Evolutionary conservation across 345 rosid species (phyloP).

Genomic region (Cardamine occulta): DNA sequence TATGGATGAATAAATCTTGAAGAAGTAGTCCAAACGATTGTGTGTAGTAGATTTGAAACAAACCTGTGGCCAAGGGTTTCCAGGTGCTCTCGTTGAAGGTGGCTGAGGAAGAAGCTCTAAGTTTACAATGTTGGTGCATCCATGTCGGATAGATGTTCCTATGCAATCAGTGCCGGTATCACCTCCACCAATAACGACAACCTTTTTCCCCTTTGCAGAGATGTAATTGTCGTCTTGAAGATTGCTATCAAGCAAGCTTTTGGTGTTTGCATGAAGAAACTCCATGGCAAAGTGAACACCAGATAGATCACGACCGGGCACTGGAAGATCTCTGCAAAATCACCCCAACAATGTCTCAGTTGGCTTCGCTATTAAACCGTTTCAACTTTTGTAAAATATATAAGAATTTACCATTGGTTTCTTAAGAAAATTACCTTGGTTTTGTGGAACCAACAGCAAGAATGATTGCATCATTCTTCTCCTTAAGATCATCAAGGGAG

Average conservation of each 20-base stretch:
- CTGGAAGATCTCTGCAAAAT: constrained; percentile 91
- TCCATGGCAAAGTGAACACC: constrained; percentile 99
- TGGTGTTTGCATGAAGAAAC: constrained; percentile 93
- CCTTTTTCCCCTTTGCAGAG: constrained; percentile 91
- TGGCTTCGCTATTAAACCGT: background rate
- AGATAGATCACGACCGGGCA: constrained; percentile 84
- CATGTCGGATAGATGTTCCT: constrained; percentile 97
- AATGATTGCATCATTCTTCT: constrained; percentile 83
- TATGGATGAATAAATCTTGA: constrained; percentile 1
- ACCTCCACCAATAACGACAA: constrained; percentile 98
- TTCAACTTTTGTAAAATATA: background rate
- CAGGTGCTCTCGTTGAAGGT: constrained; percentile 81
- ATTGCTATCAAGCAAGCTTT: constrained; percentile 95
- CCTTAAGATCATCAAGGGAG: constrained; percentile 71
- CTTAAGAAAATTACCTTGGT: constrained; percentile 63
- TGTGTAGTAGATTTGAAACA: background rate
- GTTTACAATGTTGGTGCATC: constrained; percentile 74
- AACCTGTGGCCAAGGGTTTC: constrained; percentile 99
- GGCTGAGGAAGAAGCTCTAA: constrained; percentile 97
- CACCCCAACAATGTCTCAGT: constrained; percentile 9
- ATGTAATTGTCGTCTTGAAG: constrained; percentile 82
- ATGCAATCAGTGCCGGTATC: constrained; percentile 99
- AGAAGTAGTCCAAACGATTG: background rate
- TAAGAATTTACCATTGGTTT: background rate
- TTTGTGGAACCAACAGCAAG: constrained; percentile 97